A percentile compares a stretch with the other conserved stretches of the same genome.
phyloP scores from a whole-genome alignment of 345 rosid genomes.

The Pseudoturritis turrita region DNA sequence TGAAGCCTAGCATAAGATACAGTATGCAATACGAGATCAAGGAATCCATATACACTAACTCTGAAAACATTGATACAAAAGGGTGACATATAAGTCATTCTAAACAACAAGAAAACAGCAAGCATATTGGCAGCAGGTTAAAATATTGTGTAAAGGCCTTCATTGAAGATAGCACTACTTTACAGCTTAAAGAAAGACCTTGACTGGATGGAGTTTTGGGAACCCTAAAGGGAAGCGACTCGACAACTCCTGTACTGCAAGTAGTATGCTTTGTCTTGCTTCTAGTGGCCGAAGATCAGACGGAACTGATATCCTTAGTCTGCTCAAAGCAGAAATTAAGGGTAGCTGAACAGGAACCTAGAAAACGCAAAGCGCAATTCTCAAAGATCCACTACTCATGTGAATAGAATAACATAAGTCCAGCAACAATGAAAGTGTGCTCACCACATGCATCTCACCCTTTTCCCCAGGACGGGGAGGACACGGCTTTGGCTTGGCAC shows the following conservation, averaged over 20 bases:
- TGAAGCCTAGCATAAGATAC: background rate
- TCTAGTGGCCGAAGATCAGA: slow-evolving; percentile 90
- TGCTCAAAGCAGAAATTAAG: slow-evolving; percentile 73
- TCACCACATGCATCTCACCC: slow-evolving; percentile 99
- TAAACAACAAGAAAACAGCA: background rate
- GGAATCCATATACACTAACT: background rate
- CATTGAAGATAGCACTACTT: background rate
- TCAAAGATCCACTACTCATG: slow-evolving; percentile 2
- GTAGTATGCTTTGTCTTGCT: slow-evolving; percentile 91
- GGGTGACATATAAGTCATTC: background rate
- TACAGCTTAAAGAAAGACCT: slow-evolving; percentile 29
- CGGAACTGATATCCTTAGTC: slow-evolving; percentile 72
- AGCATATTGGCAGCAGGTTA: background rate
- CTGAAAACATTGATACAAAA: background rate
- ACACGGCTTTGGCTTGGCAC: slow-evolving; percentile 84
- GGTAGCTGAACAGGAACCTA: slow-evolving; percentile 97
- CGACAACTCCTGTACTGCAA: slow-evolving; percentile 81
- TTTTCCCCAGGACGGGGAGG: slow-evolving; percentile 92
- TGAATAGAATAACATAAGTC: background rate
- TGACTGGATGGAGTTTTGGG: slow-evolving; percentile 97
- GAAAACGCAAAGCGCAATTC: slow-evolving; percentile 16
- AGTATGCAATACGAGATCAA: background rate
- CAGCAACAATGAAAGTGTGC: slow-evolving; percentile 25
- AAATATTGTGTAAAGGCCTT: background rate
- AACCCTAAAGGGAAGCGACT: slow-evolving; percentile 84